A percentile compares a stretch with the other conserved stretches of the same genome.
phyloP scores from a whole-genome alignment of 257 asterid genomes.

The Plectranthus barbatus region DNA sequence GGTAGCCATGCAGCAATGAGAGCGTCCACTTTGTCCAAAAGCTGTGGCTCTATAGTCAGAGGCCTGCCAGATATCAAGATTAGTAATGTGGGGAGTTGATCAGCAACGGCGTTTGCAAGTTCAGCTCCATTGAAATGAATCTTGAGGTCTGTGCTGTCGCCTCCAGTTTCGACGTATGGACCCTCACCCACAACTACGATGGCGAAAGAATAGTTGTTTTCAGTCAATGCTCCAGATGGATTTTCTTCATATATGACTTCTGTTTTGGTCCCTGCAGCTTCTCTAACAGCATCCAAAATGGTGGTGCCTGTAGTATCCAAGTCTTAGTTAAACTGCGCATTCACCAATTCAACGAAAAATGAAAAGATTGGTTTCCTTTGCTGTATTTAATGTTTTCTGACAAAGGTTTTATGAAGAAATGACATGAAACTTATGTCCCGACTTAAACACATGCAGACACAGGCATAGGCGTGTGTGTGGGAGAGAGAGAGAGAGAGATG shows the following conservation, averaged over 20 bases:
- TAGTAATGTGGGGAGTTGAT: slow-evolving; percentile 44
- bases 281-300: slow-evolving; percentile 66
- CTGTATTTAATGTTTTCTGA: background rate
- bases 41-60: slow-evolving; percentile 41
- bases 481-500: background rate
- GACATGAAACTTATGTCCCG: background rate
- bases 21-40: slow-evolving; percentile 54
- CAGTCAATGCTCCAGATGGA: slow-evolving; percentile 39
- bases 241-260: slow-evolving; percentile 49
- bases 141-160: slow-evolving; percentile 55
- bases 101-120: slow-evolving; percentile 37
- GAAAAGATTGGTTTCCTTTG: background rate
- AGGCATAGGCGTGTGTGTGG: background rate
- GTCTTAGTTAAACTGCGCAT: too few relatives aligned
- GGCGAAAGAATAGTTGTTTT: slow-evolving; percentile 50
- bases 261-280: slow-evolving; percentile 40
- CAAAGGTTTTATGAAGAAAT: background rate
- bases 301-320: slow-evolving; percentile 82
- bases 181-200: slow-evolving; percentile 74
- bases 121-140: slow-evolving; percentile 56
- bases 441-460: background rate
- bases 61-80: slow-evolving; percentile 80
- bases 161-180: slow-evolving; percentile 66
- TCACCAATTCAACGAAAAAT: background rate
- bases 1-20: slow-evolving; percentile 88